A percentile compares a stretch with the other conserved stretches of the same genome.
Evolutionary conservation across 257 asterid genomes (phyloP).

Genomic region (Nicotiana paniculata): DNA sequence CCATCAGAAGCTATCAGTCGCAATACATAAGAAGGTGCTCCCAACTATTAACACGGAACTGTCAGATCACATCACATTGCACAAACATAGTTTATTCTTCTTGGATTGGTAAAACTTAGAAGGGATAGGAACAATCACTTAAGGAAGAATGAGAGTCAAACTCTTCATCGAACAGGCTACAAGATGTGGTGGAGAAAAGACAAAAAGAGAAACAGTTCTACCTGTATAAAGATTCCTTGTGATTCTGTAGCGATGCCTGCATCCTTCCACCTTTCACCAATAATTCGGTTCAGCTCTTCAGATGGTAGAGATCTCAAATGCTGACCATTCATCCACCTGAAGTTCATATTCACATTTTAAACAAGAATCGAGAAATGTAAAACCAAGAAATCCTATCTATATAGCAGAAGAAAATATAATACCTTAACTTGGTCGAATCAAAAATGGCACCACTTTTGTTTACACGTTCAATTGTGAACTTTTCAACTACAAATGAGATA

Average conservation of each 20-base stretch:
- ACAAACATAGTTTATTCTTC: not conserved
- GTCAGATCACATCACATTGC: not conserved
- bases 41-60: not conserved
- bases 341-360: constrained; percentile 17
- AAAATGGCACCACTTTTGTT: constrained; percentile 91
- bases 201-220: constrained; percentile 18
- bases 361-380: constrained; percentile 12
- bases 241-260: constrained; percentile 49
- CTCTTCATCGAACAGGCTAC: not conserved
- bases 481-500: constrained; percentile 54
- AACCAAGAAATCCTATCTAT: constrained; percentile 3
- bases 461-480: constrained; percentile 86
- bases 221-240: constrained; percentile 68
- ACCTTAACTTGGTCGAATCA: constrained; percentile 87
- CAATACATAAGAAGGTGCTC: not conserved
- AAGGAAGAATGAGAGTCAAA: not conserved
- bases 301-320: constrained; percentile 77
- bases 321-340: constrained; percentile 98
- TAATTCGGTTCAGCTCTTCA: constrained; percentile 42
- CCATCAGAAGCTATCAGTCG: not conserved
- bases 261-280: constrained; percentile 79
- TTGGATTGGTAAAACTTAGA: not conserved
- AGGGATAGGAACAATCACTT: not conserved
- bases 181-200: not conserved
- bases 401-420: constrained; percentile 9